Evolutionary conservation across 2,329 filamentous ascomycete species (phyloP).

Genomic region (Sphaerulina musiva): DNA sequence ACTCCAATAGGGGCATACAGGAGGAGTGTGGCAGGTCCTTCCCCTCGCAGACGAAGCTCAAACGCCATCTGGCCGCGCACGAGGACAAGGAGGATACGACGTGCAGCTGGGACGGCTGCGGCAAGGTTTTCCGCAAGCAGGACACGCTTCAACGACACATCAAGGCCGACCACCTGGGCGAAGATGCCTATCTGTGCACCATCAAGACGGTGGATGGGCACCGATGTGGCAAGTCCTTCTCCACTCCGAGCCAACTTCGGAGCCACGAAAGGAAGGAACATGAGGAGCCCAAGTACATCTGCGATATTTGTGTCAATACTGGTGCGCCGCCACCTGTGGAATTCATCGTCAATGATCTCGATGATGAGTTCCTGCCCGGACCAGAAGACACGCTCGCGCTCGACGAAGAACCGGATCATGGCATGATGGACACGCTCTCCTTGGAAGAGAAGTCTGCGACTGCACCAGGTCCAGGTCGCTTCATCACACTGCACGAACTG

Average conservation of each 20-base stretch:
- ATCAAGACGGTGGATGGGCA: constrained; percentile 47
- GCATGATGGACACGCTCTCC: constrained; percentile 15
- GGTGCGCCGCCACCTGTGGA: constrained; percentile 5
- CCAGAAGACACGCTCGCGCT: constrained; percentile 14
- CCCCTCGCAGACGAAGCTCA: constrained; percentile 68
- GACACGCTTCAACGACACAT: constrained; percentile 80
- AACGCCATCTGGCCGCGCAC: constrained; percentile 72
- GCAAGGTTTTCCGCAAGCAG: constrained; percentile 80
- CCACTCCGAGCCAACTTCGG: constrained; percentile 63
- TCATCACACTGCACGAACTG: constrained; percentile 65
- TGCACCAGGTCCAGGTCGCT: constrained; percentile 36
- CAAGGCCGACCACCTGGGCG: constrained; percentile 63
- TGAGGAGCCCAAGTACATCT: constrained; percentile 62
- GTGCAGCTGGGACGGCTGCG: constrained; percentile 55
- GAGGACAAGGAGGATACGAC: constrained; percentile 57
- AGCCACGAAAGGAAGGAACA: constrained; percentile 67
- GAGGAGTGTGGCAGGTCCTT: constrained; percentile 73
- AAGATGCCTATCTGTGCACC: constrained; percentile 65
- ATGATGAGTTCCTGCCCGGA: constrained; percentile 20
- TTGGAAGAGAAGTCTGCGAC: constrained; percentile 29
- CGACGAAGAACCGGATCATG: constrained; percentile 11
- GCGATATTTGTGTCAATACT: constrained; percentile 58
- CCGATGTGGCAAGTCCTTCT: constrained; percentile 63
- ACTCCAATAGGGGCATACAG: constrained; percentile 14
- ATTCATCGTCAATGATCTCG: constrained; percentile 17